Conservation (phyloP, 805 yeast genomes). For the Kodamaea sagamina region DNA sequence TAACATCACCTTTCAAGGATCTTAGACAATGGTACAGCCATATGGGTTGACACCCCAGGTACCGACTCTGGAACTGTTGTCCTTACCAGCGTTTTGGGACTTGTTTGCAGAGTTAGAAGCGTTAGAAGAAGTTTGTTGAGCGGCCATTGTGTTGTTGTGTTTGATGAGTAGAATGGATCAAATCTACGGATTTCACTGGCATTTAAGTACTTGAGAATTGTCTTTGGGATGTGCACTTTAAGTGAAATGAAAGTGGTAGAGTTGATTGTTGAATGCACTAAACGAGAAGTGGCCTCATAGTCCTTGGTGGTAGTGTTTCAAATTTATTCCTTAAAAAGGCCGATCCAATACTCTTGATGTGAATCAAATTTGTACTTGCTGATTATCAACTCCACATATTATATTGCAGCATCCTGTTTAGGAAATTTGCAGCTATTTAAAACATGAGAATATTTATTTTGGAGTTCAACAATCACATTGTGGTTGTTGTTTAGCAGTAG, state of each 20-base stretch:
- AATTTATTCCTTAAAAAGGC: too few relatives aligned
- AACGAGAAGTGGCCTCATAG: too few relatives aligned
- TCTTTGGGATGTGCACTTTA: background rate
- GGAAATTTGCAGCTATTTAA: constrained; percentile 6
- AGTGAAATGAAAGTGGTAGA: too few relatives aligned
- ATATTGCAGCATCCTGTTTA: background rate
- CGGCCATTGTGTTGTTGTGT: constrained; percentile 2
- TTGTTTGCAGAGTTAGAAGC: background rate
- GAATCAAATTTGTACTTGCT: background rate
- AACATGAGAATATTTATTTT: too few relatives aligned
- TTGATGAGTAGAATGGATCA: background rate
- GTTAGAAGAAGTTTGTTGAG: constrained; percentile 3
- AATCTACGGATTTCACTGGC: background rate
- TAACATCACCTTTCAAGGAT: background rate
- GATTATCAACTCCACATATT: background rate
- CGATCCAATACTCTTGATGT: background rate
- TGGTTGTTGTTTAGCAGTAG: too few relatives aligned
- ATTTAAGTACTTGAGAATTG: background rate
- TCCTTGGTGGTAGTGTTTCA: too few relatives aligned
- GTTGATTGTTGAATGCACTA: too few relatives aligned
- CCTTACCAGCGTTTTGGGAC: constrained; percentile 2
- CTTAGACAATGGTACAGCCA: constrained; percentile 1
- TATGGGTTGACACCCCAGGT: constrained; percentile 3
- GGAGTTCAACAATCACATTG: too few relatives aligned
- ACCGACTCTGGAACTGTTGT: background rate